phyloP scores from a whole-genome alignment of 176 grass and related monocot genomes.

The Pharus latifolius region DNA sequence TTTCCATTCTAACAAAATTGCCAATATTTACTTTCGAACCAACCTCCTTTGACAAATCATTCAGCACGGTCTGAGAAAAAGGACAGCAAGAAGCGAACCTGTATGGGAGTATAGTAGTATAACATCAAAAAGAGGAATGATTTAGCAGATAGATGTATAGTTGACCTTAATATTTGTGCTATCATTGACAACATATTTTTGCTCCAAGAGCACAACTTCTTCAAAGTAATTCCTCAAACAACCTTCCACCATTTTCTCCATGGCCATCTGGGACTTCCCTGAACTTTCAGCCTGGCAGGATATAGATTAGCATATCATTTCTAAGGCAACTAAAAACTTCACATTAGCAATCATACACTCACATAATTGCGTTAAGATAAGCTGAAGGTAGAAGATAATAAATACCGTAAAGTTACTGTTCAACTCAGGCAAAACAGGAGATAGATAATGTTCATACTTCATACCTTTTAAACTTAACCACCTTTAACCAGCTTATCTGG shows the following conservation, averaged over 20 bases:
- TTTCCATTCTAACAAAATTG: conserved; percentile 80
- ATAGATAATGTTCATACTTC: no score
- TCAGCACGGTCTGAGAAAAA: conserved; percentile 52
- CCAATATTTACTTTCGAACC: conserved; percentile 69
- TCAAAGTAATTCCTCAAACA: conserved; percentile 84
- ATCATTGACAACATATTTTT: conserved; percentile 76
- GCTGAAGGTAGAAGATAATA: not conserved
- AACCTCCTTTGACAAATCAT: conserved; percentile 84
- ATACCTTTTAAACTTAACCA: no score
- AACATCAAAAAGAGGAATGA: conserved; percentile 4
- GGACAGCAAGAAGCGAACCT: not conserved
- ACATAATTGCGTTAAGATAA: not conserved
- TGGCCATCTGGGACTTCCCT: conserved; percentile 83
- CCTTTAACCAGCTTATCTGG: no score
- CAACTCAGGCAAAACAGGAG: no score
- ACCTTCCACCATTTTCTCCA: conserved; percentile 98
- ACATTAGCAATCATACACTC: not conserved
- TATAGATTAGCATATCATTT: conserved; percentile 1
- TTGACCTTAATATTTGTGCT: conserved; percentile 64
- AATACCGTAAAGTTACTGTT: no score
- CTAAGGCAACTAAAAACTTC: not conserved
- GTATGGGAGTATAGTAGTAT: not conserved
- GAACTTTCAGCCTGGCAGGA: conserved; percentile 72
- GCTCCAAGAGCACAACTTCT: conserved; percentile 90
- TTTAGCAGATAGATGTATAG: no score